Evolutionary conservation across 2,329 filamentous ascomycete species (phyloP).

Genomic region (Diplocarpon mali): DNA sequence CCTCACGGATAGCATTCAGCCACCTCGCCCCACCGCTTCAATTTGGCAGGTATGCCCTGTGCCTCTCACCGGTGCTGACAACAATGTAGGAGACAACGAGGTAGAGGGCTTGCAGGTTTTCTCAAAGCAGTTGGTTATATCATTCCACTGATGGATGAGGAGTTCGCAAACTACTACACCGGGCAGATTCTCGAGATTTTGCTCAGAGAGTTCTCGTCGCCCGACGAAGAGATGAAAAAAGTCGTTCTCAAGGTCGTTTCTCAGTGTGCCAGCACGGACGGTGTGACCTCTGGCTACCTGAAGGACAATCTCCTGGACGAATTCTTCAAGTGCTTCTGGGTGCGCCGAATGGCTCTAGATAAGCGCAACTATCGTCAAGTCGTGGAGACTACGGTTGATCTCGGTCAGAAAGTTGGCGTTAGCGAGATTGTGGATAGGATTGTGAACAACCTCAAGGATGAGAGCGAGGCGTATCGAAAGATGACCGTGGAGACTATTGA

Average conservation of each 20-base stretch:
- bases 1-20: not conserved
- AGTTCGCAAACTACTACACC: slow-evolving; percentile 98
- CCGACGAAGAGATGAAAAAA: slow-evolving; percentile 99
- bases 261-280: slow-evolving; percentile 87
- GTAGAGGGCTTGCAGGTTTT: slow-evolving; percentile 91
- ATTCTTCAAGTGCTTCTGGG: slow-evolving; percentile 99
- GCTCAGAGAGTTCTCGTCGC: slow-evolving; percentile 88
- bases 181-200: slow-evolving; percentile 98
- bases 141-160: slow-evolving; percentile 98
- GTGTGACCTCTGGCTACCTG: slow-evolving; percentile 87
- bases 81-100: slow-evolving; percentile 74
- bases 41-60: no score
- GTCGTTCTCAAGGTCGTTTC: slow-evolving; percentile 96
- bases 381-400: slow-evolving; percentile 93
- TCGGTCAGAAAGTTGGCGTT: slow-evolving; percentile 95
- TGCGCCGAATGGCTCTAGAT: slow-evolving; percentile 89
- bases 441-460: slow-evolving; percentile 92
- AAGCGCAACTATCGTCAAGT: slow-evolving; percentile 97
- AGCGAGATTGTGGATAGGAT: slow-evolving; percentile 90
- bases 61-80: not conserved
- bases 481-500: slow-evolving; percentile 99
- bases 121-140: slow-evolving; percentile 97
- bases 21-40: not conserved
- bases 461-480: slow-evolving; percentile 95
- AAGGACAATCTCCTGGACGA: slow-evolving; percentile 92